Evolutionary conservation across 2,329 filamentous ascomycete genomes (phyloP).

Genomic region (Trichophyton schoenleinii): DNA sequence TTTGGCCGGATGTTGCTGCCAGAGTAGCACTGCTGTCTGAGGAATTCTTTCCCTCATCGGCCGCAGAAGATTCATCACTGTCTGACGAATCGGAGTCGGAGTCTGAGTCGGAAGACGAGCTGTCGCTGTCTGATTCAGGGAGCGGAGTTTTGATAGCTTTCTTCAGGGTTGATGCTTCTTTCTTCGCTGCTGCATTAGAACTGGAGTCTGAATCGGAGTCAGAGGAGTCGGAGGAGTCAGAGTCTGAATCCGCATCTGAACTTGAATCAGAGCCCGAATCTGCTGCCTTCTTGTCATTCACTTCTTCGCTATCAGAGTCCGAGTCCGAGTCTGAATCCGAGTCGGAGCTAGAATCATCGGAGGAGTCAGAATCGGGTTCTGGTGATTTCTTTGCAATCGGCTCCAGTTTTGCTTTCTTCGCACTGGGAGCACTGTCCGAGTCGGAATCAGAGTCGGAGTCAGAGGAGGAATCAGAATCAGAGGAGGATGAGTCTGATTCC

Average conservation of each 20-base stretch:
- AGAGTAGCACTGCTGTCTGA: conserved; percentile 24
- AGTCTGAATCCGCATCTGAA: conserved; percentile 3
- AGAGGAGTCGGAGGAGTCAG: conserved; percentile 27
- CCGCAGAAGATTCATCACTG: conserved; percentile 12
- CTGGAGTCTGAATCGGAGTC: conserved; percentile 16
- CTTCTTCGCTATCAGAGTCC: neutral
- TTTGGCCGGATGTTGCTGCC: conserved; percentile 16
- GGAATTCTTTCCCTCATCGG: conserved; percentile 15
- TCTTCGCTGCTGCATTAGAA: conserved; percentile 27
- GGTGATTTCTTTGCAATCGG: neutral
- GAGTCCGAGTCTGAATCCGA: neutral
- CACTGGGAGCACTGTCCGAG: neutral
- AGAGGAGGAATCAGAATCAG: conserved; percentile 2
- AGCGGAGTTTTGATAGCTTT: conserved; percentile 26
- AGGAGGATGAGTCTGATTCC: conserved; percentile 27
- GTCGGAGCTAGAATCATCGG: neutral
- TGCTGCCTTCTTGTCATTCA: no score
- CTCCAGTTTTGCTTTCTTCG: conserved; percentile 7
- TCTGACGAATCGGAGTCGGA: conserved; percentile 13
- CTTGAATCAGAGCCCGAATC: neutral
- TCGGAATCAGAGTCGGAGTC: neutral
- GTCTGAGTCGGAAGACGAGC: conserved; percentile 9
- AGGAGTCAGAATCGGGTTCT: neutral
- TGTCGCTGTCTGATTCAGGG: conserved; percentile 22
- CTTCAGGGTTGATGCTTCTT: conserved; percentile 22